Evolutionary conservation across 768 basidiomycete species (phyloP).

Genomic region (Lactifluus piperatus): DNA sequence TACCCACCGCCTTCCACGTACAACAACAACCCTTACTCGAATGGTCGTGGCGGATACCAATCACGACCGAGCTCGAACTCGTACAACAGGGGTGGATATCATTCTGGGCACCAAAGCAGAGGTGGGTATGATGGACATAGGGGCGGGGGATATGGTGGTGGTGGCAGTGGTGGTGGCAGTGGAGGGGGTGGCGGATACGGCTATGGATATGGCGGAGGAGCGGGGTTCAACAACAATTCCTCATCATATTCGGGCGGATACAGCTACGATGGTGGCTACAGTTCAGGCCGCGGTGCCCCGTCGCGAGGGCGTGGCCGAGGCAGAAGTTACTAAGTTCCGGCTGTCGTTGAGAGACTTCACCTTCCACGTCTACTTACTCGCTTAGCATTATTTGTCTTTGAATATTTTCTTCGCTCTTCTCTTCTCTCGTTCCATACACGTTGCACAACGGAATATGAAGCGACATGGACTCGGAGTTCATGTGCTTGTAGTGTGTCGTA

Average conservation of each 20-base stretch:
- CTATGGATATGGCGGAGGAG: slow-evolving; percentile 31
- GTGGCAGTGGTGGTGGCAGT: slow-evolving; percentile 29
- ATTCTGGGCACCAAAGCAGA: slow-evolving; percentile 24
- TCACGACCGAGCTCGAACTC: slow-evolving; percentile 3
- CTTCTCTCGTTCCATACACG: neutral
- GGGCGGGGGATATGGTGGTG: slow-evolving; percentile 21
- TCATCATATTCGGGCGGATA: neutral
- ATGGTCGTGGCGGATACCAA: slow-evolving; percentile 14
- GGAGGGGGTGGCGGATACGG: slow-evolving; percentile 23
- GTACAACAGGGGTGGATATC: slow-evolving; percentile 19
- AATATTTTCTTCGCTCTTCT: neutral
- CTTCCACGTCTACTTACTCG: neutral
- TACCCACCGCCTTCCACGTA: slow-evolving; percentile 2
- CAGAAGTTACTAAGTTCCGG: slow-evolving; percentile 8
- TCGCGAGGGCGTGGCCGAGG: slow-evolving; percentile 20
- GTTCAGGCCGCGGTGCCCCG: slow-evolving; percentile 15
- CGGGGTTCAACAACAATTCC: slow-evolving; percentile 20
- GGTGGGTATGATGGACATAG: slow-evolving; percentile 29
- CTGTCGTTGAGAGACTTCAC: neutral
- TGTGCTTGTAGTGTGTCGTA: neutral
- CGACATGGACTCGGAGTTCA: neutral
- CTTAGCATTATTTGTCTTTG: neutral
- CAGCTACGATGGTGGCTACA: slow-evolving; percentile 23
- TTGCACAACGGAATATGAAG: neutral
- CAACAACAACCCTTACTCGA: slow-evolving; percentile 7